These are phyloP conservation scores for Aphanomyces cochlioides DNA, from an alignment of 352 stramenopile genomes.

Conservation along the genomic window DNA sequence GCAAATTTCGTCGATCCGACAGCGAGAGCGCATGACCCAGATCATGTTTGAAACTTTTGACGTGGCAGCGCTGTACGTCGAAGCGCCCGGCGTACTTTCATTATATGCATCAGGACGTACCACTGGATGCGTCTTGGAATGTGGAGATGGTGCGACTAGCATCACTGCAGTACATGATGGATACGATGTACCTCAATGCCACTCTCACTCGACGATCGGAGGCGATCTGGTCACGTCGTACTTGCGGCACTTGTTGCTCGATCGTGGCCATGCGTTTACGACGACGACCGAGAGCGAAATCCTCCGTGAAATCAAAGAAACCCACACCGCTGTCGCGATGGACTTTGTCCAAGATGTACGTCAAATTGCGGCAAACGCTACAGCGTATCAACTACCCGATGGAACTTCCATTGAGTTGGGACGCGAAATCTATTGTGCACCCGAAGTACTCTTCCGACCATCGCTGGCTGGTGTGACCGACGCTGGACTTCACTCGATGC, in stretches of 20 bases:
- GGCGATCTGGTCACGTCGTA: slow-evolving; percentile 36
- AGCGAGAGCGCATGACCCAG: slow-evolving; percentile 26
- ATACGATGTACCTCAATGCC: slow-evolving; percentile 33
- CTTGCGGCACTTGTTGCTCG: slow-evolving; percentile 46
- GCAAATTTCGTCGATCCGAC: not conserved
- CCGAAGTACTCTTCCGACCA: slow-evolving; percentile 45
- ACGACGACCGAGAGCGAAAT: slow-evolving; percentile 46
- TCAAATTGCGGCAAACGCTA: slow-evolving; percentile 8
- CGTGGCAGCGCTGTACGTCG: slow-evolving; percentile 34
- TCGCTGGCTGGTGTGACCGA: slow-evolving; percentile 41
- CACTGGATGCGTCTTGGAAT: slow-evolving; percentile 40
- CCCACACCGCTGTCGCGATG: slow-evolving; percentile 18
- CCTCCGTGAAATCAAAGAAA: slow-evolving; percentile 36
- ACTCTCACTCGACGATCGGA: slow-evolving; percentile 22
- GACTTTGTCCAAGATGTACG: not conserved
- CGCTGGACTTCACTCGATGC: slow-evolving; percentile 42
- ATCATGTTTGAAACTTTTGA: slow-evolving; percentile 35
- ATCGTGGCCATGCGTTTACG: slow-evolving; percentile 39
- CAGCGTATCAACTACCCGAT: slow-evolving; percentile 34
- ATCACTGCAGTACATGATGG: slow-evolving; percentile 39
- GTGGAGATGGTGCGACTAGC: slow-evolving; percentile 43
- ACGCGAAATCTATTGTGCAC: slow-evolving; percentile 37
- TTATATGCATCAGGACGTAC: slow-evolving; percentile 44
- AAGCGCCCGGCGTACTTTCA: slow-evolving; percentile 36
- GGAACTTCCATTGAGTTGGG: slow-evolving; percentile 42